A percentile compares a stretch with the other conserved stretches of the same genome.
These are phyloP conservation scores for Coffea canephora DNA, from an alignment of 257 asterid species.

Conservation along the genomic window DNA sequence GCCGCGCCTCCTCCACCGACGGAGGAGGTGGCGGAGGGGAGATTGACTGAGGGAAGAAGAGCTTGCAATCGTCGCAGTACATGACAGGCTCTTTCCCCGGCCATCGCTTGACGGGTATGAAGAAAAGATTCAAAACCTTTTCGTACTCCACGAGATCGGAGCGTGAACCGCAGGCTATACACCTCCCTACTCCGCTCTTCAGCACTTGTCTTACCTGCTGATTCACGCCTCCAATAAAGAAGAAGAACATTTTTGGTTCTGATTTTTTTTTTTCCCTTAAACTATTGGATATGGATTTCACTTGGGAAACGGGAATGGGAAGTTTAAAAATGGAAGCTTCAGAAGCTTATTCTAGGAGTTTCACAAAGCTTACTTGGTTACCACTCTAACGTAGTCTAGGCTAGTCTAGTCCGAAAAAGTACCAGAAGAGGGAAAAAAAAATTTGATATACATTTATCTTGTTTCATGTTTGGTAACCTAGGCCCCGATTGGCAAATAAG, in stretches of 20 bases:
- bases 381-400: no score
- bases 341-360: no score
- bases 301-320: no score
- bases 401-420: no score
- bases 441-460: no score
- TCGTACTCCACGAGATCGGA: slow-evolving; percentile 83
- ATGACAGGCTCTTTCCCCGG: slow-evolving; percentile 65
- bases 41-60: slow-evolving; percentile 55
- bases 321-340: no score
- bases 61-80: slow-evolving; percentile 59
- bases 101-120: slow-evolving; percentile 85
- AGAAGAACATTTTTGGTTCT: slow-evolving; percentile 56
- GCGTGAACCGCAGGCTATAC: slow-evolving; percentile 70
- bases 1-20: slow-evolving; percentile 6
- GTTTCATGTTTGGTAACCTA: no score
- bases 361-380: no score
- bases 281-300: no score
- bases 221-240: slow-evolving; percentile 70
- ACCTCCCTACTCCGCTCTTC: slow-evolving; percentile 60
- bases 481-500: no score
- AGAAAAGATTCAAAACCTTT: slow-evolving; percentile 69
- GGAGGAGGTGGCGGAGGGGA: slow-evolving; percentile 30
- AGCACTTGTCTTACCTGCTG: slow-evolving; percentile 68
- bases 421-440: no score
- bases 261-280: no score